phyloP scores from a whole-genome alignment of 2,329 filamentous ascomycete genomes.

The Xylariomycetidae sp. region DNA sequence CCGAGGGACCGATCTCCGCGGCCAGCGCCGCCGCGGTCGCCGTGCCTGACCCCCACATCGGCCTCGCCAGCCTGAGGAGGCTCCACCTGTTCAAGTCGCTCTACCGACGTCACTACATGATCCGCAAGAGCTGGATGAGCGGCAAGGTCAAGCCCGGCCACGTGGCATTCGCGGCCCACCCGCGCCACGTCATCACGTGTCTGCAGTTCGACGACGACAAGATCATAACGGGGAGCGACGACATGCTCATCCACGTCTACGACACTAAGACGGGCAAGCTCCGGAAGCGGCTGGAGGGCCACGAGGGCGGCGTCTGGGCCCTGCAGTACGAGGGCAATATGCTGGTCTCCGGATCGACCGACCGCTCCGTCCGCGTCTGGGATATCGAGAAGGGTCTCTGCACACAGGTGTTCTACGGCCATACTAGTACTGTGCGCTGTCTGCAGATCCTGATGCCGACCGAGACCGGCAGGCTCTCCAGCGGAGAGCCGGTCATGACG shows the following conservation, averaged over 20 bases:
- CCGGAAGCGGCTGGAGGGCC: conserved; percentile 78
- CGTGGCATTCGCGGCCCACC: conserved; percentile 93
- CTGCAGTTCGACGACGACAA: conserved; percentile 98
- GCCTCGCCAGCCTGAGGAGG: conserved; percentile 71
- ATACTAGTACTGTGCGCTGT: conserved; percentile 95
- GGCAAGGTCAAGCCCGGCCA: conserved; percentile 81
- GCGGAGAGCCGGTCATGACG: conserved; percentile 79
- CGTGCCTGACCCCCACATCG: conserved; percentile 76
- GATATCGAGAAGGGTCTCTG: conserved; percentile 91
- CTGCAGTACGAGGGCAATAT: conserved; percentile 94
- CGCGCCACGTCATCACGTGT: conserved; percentile 94
- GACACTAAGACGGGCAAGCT: conserved; percentile 91
- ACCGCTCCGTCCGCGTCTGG: conserved; percentile 98
- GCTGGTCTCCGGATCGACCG: conserved; percentile 91
- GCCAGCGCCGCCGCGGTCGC: conserved; percentile 80
- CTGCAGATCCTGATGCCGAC: conserved; percentile 89
- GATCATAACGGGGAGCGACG: conserved; percentile 94
- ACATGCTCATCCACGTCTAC: conserved; percentile 96
- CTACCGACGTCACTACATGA: conserved; percentile 87
- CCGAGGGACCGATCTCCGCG: conserved; percentile 80
- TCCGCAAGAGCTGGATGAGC: conserved; percentile 88
- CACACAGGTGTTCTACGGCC: conserved; percentile 93
- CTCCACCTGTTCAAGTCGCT: conserved; percentile 95
- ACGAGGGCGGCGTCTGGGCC: conserved; percentile 97
- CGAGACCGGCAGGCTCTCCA: conserved; percentile 64